A percentile compares a stretch with the other conserved stretches of the same genome.
These are phyloP conservation scores for Aspergillus hancockii DNA, from an alignment of 495 filamentous ascomycete genomes.

Conservation along the genomic window DNA sequence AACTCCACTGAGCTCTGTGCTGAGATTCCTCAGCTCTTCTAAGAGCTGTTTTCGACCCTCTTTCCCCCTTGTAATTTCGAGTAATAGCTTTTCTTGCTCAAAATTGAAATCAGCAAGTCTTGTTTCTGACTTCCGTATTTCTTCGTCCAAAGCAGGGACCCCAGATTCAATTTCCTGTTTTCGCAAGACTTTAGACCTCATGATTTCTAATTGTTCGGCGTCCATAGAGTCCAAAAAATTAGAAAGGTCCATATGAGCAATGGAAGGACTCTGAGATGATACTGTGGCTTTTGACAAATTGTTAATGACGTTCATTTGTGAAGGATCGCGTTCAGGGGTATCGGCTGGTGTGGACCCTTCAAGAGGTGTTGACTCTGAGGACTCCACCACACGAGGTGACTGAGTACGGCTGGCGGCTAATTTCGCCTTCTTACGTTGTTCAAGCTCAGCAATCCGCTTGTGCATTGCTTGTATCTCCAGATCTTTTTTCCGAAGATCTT, in stretches of 20 bases:
- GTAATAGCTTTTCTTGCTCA: conserved; percentile 60
- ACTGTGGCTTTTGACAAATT: neutral
- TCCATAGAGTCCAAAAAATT: conserved; percentile 17
- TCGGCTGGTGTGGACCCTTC: conserved; percentile 18
- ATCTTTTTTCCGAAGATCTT: conserved; percentile 64
- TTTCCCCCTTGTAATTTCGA: conserved; percentile 53
- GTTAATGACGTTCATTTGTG: neutral
- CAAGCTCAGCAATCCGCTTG: conserved; percentile 73
- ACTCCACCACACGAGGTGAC: conserved; percentile 30
- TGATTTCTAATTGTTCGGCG: conserved; percentile 23
- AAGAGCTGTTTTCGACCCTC: conserved; percentile 43
- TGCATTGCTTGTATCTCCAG: conserved; percentile 73
- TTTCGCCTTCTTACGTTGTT: conserved; percentile 64
- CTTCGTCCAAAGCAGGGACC: conserved; percentile 57
- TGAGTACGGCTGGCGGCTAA: conserved; percentile 41
- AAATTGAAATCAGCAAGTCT: conserved; percentile 55
- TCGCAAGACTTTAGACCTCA: conserved; percentile 40
- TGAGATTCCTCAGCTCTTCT: conserved; percentile 57
- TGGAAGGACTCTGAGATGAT: neutral
- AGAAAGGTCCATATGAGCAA: neutral
- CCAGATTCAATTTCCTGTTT: conserved; percentile 58
- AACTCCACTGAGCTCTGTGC: conserved; percentile 46
- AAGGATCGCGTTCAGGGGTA: neutral
- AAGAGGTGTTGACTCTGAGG: conserved; percentile 23
- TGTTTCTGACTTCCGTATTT: conserved; percentile 45